Base-by-base conservation (phyloP, 2,329 filamentous ascomycete species). In the Zopfia rhizophila region DNA sequence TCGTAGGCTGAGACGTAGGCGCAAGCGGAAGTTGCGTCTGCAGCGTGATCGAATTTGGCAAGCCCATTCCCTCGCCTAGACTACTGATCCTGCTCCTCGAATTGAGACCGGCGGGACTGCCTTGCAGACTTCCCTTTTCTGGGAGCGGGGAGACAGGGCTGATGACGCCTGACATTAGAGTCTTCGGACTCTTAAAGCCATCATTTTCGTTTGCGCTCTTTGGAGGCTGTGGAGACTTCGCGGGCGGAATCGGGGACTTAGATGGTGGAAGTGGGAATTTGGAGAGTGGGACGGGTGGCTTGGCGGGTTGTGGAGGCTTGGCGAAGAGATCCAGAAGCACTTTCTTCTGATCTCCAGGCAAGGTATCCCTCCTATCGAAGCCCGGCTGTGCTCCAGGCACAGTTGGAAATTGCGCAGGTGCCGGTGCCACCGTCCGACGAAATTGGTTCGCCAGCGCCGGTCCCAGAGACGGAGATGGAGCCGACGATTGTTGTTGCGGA, bases 121-220 rank as follows among this genome's bases (percentile, higher is more conserved):
- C 55, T 4, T 45, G 41, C 30, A 58, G 50, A 23, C 58, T 65
- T 5, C 58, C 56, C 33, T 61, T 62, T n/a, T 55, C 52, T 4
- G 62, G 67, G 3, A 72, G 46, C 5, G 70, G 70, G 39, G 66
- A 70, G 4, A 73, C 69, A 0, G 70, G 70, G 45, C 70, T 72
- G 19, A 68, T 66, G 13, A 73, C 25, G 14, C 68, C 68, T n/a
- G 69, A 70, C 51, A 67, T 58, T 4, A 51, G 38, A 7, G 45
- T 62, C 38, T 67, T 66, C 2, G 66, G 66, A n/a, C n/a, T n/a
- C n/a, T n/a, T n/a, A n/a, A n/a, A n/a, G n/a, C n/a, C n/a, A n/a
- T n/a, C n/a, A 3, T 19, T 19, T 6, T 14, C 23, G 19, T 25
- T 23, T 7, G 25, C 25, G 25, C 14, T 12, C 14, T 62, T 65